These are phyloP conservation scores for Aulographum hederae DNA, from an alignment of 2,329 filamentous ascomycete species.

Conservation along the genomic window DNA sequence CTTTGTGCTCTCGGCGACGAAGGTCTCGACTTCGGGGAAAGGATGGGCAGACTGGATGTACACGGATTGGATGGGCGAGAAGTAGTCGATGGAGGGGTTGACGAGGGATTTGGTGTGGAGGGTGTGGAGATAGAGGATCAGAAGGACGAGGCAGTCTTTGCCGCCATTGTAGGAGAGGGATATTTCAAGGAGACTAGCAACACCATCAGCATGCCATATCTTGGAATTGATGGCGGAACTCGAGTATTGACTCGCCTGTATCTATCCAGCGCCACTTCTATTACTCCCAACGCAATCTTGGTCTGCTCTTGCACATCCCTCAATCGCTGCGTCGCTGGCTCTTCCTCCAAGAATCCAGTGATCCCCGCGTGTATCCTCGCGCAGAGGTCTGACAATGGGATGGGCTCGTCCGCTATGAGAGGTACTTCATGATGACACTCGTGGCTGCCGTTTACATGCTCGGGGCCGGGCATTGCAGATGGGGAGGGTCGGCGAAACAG, in stretches of 20 bases:
- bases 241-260: slow-evolving; percentile 43
- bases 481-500: no score
- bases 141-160: slow-evolving; percentile 88
- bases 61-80: slow-evolving; percentile 49
- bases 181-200: slow-evolving; percentile 50
- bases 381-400: slow-evolving; percentile 3
- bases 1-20: slow-evolving; percentile 48
- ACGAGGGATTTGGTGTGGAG: slow-evolving; percentile 22
- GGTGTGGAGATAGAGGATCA: slow-evolving; percentile 65
- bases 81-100: slow-evolving; percentile 14
- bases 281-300: slow-evolving; percentile 50
- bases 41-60: slow-evolving; percentile 78
- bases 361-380: slow-evolving; percentile 1
- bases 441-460: no score
- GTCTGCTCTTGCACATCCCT: slow-evolving; percentile 56
- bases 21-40: slow-evolving; percentile 71
- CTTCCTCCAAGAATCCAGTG: slow-evolving; percentile 20
- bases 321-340: slow-evolving; percentile 37
- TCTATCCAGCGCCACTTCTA: slow-evolving; percentile 53
- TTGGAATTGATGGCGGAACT: background rate
- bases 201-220: slow-evolving; percentile 4
- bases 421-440: no score
- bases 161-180: slow-evolving; percentile 94
- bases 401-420: slow-evolving; percentile 1
- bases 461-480: no score